phyloP scores from a whole-genome alignment of 2,329 filamentous ascomycete genomes.

The Harringtonia lauricola region DNA sequence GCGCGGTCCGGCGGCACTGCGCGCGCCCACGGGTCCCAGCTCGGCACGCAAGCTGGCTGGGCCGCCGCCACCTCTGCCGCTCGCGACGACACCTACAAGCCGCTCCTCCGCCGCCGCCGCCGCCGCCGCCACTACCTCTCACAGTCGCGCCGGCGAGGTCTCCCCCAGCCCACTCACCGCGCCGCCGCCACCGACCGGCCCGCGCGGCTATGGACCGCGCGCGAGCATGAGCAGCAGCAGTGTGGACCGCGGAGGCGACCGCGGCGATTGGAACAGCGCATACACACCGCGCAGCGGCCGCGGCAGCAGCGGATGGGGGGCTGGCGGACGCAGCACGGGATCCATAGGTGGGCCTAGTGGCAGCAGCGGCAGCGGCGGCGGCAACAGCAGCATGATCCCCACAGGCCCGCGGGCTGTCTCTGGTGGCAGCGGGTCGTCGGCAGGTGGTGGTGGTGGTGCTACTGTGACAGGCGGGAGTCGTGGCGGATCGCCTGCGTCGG shows the following conservation, averaged over 20 bases:
- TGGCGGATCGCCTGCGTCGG: constrained; percentile 20
- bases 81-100: too few species aligned
- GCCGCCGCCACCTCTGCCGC: constrained; percentile 14
- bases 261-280: neutral
- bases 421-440: neutral
- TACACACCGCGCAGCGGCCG: constrained; percentile 4
- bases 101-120: constrained; percentile 22
- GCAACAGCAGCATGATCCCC: constrained; percentile 19
- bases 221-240: neutral
- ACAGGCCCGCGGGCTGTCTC: constrained; percentile 30
- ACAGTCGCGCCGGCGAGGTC: constrained; percentile 15
- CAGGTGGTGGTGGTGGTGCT: neutral
- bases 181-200: constrained; percentile 8
- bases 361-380: neutral
- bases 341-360: neutral
- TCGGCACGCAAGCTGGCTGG: constrained; percentile 26
- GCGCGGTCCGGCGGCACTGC: constrained; percentile 41
- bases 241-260: neutral
- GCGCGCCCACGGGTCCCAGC: constrained; percentile 36
- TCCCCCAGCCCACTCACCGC: constrained; percentile 1
- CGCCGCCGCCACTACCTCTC: constrained; percentile 18
- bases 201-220: constrained; percentile 8
- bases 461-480: neutral
- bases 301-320: neutral
- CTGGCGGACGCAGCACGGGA: too few species aligned